Conservation (phyloP, 164 flowering plant genomes). For the Hamamelis virginiana region DNA sequence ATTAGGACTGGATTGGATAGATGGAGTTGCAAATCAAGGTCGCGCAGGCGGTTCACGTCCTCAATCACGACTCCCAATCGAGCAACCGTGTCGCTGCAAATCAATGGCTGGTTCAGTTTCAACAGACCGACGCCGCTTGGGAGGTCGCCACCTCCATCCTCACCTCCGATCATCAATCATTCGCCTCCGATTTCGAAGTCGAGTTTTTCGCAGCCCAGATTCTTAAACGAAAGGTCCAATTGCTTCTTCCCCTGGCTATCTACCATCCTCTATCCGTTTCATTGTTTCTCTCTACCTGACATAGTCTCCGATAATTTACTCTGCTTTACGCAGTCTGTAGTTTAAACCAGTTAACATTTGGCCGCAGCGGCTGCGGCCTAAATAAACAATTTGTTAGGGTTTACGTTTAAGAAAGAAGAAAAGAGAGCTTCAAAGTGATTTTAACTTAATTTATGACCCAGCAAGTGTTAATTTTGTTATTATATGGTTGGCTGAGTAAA, state of each 20-base stretch:
- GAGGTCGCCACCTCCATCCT: conserved; percentile 85
- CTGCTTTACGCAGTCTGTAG: no score
- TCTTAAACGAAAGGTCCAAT: conserved; percentile 83
- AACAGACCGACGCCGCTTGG: conserved; percentile 89
- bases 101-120: conserved; percentile 98
- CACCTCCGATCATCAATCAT: conserved; percentile 42
- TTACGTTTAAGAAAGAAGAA: no score
- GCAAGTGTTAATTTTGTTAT: no score
- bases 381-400: no score
- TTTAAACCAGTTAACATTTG: no score
- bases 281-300: not conserved
- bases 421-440: no score
- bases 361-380: no score
- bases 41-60: conserved; percentile 78
- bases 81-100: conserved; percentile 92
- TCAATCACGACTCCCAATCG: conserved; percentile 83
- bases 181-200: conserved; percentile 54
- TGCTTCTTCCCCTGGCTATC: not conserved
- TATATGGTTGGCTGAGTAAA: no score
- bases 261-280: not conserved
- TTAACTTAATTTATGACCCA: no score
- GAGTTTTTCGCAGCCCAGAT: conserved; percentile 96
- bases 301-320: not conserved
- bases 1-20: not conserved
- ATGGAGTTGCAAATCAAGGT: conserved; percentile 75